These are phyloP conservation scores for Teunomyces panamensis DNA, from an alignment of 805 yeast species.

Conservation along the genomic window DNA sequence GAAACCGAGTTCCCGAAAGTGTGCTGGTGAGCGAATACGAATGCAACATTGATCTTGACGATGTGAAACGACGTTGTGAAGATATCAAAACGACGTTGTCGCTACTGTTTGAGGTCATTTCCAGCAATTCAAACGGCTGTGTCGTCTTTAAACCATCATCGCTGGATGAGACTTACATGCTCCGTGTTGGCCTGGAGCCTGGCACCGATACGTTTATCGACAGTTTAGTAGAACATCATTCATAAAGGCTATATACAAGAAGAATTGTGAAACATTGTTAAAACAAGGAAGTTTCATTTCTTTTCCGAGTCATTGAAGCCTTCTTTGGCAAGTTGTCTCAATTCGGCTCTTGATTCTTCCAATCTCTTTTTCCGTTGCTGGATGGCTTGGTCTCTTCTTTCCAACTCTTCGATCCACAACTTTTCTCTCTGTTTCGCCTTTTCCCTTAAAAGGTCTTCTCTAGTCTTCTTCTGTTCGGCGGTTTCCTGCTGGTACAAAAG, in stretches of 20 bases:
- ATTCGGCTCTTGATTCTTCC: constrained; percentile 52
- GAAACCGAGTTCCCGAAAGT: not conserved
- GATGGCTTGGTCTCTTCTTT: constrained; percentile 75
- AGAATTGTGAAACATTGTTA: not conserved
- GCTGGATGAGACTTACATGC: not conserved
- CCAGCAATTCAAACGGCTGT: not conserved
- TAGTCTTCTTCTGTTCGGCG: constrained; percentile 43
- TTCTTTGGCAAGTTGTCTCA: constrained; percentile 30
- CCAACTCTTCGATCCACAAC: constrained; percentile 87
- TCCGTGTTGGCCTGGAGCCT: not conserved
- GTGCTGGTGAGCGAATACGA: not conserved
- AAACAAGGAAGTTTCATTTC: not conserved
- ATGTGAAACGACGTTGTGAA: not conserved
- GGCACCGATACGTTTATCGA: not conserved
- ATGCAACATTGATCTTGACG: not conserved
- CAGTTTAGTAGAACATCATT: not conserved
- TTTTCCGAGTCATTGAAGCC: constrained; percentile 27
- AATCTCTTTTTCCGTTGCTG: constrained; percentile 68
- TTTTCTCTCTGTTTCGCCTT: constrained; percentile 84
- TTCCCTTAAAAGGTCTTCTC: constrained; percentile 64
- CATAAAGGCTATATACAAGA: not conserved
- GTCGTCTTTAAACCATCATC: not conserved
- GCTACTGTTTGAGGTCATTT: not conserved
- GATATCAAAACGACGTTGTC: not conserved
- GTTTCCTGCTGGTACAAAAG: constrained; percentile 56